Base-by-base conservation (phyloP, 345 rosid genomes). In the Populus davidiana region DNA sequence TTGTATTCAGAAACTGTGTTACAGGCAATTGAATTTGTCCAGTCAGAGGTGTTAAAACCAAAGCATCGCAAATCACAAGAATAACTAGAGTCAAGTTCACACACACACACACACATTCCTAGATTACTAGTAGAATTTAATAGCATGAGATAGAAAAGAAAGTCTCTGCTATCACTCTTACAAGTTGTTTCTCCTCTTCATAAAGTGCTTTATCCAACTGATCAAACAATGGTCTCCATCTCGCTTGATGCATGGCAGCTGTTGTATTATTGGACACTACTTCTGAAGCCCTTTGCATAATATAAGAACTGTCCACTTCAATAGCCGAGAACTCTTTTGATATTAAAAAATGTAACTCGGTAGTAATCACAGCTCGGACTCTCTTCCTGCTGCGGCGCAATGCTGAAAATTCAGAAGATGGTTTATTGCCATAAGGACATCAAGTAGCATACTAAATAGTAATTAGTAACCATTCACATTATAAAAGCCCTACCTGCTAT, bases 381-480 rank as follows among this genome's bases (percentile, higher is more conserved):
- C 93, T 89, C 90, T 89, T 93, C 89, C 86, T 93, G 87, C 99
- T 96, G 7, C 98, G 92, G 52, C 89, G 82, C 85, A 93, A 83
- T 78, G 98, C 98, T 94, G 90, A 80, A 83, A 83, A 36, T 63
- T 74, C 56, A 75, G 65, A 78, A 69, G 33, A 73, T 9, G 64
- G 35, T 67, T 74, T 49, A 79, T 63, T 73, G 77, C 18, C 54
- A 75, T 63, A 62, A 21, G 36, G 17, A 39, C 8, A 50, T 66
- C 11, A 68, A 72, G 44, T 71, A 67, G 36, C 10, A 49, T 65
- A 59, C 49, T 52, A 14, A 63, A 65, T 33, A 56, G 11, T 12
- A 11, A 49, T 56, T 36, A 73, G 18, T 41, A 52, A 61, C 35
- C 38, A 43, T 61, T 65, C 33, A 66, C 67, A 31, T 38, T 39